These are phyloP conservation scores for Oryza australiensis DNA, from an alignment of 176 grass and related monocot species.

Conservation along the genomic window DNA sequence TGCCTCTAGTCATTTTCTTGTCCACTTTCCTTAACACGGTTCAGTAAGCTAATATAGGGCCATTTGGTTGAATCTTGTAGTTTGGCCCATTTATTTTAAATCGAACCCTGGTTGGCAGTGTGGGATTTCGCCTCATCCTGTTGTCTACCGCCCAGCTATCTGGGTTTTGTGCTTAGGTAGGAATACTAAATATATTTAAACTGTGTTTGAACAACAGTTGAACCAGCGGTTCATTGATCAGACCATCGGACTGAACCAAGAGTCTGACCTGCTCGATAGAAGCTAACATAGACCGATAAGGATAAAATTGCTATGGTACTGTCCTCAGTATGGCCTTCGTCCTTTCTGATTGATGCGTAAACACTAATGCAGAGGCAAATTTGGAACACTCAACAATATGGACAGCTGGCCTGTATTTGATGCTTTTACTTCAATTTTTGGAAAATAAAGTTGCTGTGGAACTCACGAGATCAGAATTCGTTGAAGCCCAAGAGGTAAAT, in stretches of 20 bases:
- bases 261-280: not conserved
- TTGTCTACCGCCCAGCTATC: not conserved
- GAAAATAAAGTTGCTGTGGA: conserved; percentile 92
- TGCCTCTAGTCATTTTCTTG: too few species aligned
- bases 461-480: conserved; percentile 91
- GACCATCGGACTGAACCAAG: not conserved
- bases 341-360: conserved; percentile 1
- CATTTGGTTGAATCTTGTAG: too few species aligned
- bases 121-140: not conserved
- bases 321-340: not conserved
- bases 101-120: not conserved
- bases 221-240: not conserved
- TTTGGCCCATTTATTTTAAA: too few species aligned
- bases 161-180: too few species aligned
- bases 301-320: conserved; percentile 4
- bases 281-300: not conserved
- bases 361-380: conserved; percentile 62
- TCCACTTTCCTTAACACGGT: too few species aligned
- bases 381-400: conserved; percentile 85
- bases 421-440: conserved; percentile 88
- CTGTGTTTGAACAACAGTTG: not conserved
- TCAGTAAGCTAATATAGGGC: too few species aligned
- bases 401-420: conserved; percentile 83
- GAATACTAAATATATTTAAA: too few species aligned
- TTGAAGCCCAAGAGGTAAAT: conserved; percentile 92